Evolutionary conservation across 2,329 filamentous ascomycete genomes (phyloP).

Genomic region (Aspergillus calidoustus): DNA sequence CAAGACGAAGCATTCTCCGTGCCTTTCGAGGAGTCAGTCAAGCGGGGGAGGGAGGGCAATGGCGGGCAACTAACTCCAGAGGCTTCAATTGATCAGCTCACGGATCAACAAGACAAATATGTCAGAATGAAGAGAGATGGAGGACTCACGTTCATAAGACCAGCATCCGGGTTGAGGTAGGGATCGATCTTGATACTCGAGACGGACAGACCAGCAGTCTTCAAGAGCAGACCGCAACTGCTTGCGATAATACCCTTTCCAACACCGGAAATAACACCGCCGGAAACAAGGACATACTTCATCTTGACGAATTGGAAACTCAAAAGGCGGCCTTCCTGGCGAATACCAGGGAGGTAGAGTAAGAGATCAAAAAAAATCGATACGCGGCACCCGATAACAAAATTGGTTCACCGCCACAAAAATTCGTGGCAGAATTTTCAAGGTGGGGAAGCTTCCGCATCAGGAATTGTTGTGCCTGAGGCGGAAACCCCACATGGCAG

Average conservation of each 20-base stretch:
- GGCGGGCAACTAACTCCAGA: constrained; percentile 20
- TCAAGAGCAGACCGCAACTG: constrained; percentile 38
- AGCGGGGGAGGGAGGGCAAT: constrained; percentile 2
- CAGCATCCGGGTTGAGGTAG: constrained; percentile 78
- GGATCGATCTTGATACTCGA: constrained; percentile 57
- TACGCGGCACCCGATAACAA: constrained; percentile 14
- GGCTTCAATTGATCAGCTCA: constrained; percentile 11
- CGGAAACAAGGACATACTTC: constrained; percentile 82
- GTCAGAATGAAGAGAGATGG: not conserved
- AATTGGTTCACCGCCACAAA: constrained; percentile 12
- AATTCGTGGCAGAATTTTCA: constrained; percentile 5
- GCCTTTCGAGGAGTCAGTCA: constrained; percentile 22
- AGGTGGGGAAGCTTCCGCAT: not conserved
- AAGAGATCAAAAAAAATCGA: constrained; percentile 15
- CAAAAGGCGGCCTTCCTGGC: constrained; percentile 17
- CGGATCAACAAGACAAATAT: not conserved
- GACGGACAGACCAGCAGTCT: constrained; percentile 34
- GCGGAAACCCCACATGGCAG: not conserved
- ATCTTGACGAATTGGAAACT: constrained; percentile 54
- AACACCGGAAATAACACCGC: constrained; percentile 63
- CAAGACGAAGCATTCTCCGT: constrained; percentile 18
- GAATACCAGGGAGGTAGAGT: constrained; percentile 18
- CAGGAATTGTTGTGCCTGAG: not conserved
- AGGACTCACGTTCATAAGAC: constrained; percentile 67
- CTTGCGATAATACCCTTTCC: constrained; percentile 70